Evolutionary conservation across 1,284 basidiomycete species (phyloP).

Genomic region (Agaricales sp.): DNA sequence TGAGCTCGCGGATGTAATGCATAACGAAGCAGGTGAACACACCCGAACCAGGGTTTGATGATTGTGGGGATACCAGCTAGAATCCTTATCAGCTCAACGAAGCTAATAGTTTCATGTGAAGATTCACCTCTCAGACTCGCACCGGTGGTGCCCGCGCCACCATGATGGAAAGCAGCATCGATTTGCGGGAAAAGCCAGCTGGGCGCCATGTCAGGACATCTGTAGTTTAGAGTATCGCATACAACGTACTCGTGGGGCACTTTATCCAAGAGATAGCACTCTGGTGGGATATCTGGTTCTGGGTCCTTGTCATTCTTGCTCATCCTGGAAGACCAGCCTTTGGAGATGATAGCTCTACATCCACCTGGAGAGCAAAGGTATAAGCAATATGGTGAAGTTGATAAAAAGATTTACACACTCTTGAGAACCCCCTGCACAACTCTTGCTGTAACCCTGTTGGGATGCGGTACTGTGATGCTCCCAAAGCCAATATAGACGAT

Average conservation of each 20-base stretch:
- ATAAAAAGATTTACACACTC: constrained; percentile 22
- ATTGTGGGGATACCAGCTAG: constrained; percentile 68
- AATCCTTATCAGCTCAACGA: background rate
- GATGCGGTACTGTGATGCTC: constrained; percentile 65
- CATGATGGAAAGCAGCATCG: constrained; percentile 59
- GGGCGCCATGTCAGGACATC: too few relatives aligned
- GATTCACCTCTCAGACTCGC: constrained; percentile 37
- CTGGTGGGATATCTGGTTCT: constrained; percentile 30
- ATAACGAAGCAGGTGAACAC: constrained; percentile 12
- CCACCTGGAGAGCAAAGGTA: constrained; percentile 25
- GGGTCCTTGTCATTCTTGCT: constrained; percentile 25
- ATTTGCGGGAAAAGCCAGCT: constrained; percentile 68
- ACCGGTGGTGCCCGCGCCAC: constrained; percentile 66
- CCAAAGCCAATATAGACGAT: constrained; percentile 74
- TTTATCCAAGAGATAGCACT: constrained; percentile 45
- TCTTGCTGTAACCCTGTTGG: constrained; percentile 48
- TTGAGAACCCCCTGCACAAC: constrained; percentile 60
- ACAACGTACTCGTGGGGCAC: constrained; percentile 55
- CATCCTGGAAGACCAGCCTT: constrained; percentile 67
- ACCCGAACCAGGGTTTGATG: constrained; percentile 59
- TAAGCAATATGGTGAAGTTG: too few relatives aligned
- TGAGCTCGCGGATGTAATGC: background rate
- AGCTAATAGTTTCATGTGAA: background rate
- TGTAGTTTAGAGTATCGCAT: too few relatives aligned
- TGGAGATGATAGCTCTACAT: constrained; percentile 66